phyloP scores from a whole-genome alignment of 2,329 filamentous ascomycete genomes.

The Microdochium paspali region DNA sequence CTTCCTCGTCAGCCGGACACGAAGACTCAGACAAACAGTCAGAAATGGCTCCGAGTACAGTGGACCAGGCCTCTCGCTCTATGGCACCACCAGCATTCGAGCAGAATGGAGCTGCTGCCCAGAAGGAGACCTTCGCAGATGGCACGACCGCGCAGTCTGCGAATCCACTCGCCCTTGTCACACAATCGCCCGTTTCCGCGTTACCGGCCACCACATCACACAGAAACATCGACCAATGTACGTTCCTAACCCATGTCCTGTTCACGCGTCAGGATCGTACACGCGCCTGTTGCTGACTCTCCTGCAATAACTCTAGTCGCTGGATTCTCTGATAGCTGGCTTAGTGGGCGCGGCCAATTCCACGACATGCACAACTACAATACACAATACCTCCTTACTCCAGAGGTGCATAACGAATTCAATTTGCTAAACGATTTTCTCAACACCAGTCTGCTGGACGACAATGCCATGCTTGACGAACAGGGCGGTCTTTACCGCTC shows the following conservation, averaged over 20 bases:
- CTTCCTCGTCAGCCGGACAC: constrained; percentile 43
- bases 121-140: constrained; percentile 34
- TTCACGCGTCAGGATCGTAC: not conserved
- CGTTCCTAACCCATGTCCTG: constrained; percentile 28
- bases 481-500: constrained; percentile 34
- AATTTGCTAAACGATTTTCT: constrained; percentile 95
- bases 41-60: constrained; percentile 44
- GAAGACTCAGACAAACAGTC: constrained; percentile 52
- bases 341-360: constrained; percentile 70
- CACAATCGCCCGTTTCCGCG: constrained; percentile 60
- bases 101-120: constrained; percentile 21
- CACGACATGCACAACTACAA: constrained; percentile 93
- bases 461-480: constrained; percentile 64
- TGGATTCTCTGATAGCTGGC: constrained; percentile 75
- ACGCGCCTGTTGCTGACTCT: constrained; percentile 11
- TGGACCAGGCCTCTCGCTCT: constrained; percentile 42
- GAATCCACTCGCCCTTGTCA: constrained; percentile 57
- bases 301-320: constrained; percentile 44
- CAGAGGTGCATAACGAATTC: constrained; percentile 93
- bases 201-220: constrained; percentile 52
- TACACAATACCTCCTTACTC: constrained; percentile 85
- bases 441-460: constrained; percentile 83
- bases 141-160: constrained; percentile 34
- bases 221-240: constrained; percentile 66
- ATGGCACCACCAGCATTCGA: constrained; percentile 45